Conservation (phyloP, 805 yeast genomes). For the Candida michaelii region DNA sequence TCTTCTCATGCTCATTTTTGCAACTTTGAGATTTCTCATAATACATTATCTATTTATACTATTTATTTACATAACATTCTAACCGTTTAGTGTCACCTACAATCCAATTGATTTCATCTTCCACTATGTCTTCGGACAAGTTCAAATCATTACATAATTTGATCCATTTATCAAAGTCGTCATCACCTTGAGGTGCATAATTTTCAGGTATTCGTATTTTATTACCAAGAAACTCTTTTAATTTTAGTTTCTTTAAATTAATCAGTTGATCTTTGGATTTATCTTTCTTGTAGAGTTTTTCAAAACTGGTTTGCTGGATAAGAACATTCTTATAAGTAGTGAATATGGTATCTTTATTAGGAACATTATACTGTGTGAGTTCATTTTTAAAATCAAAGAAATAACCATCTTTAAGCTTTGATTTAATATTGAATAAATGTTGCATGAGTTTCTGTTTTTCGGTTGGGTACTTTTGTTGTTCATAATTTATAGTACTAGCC, state of each 20-base stretch:
- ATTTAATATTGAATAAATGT: conserved; percentile 29
- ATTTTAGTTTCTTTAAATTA: conserved; percentile 31
- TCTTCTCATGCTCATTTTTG: conserved; percentile 34
- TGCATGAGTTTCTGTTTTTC: conserved; percentile 21
- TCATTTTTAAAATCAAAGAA: conserved; percentile 26
- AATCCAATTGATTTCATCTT: conserved; percentile 33
- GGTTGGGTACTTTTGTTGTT: conserved; percentile 11
- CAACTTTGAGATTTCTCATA: background rate
- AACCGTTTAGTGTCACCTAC: conserved; percentile 42
- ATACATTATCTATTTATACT: background rate
- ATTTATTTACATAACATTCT: conserved; percentile 22
- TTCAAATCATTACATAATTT: conserved; percentile 21
- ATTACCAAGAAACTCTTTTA: conserved; percentile 24
- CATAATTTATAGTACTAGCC: conserved; percentile 14
- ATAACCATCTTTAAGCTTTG: conserved; percentile 25
- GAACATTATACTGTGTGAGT: conserved; percentile 15
- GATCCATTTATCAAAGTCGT: conserved; percentile 30
- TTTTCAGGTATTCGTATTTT: background rate
- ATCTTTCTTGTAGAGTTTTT: conserved; percentile 22
- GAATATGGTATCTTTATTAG: conserved; percentile 21
- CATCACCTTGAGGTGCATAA: conserved; percentile 8
- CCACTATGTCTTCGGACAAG: conserved; percentile 22
- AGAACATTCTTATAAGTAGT: conserved; percentile 28
- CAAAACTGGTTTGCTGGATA: conserved; percentile 28
- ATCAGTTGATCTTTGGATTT: conserved; percentile 12